Conservation (phyloP, 768 basidiomycete species). For the Amanita phalloides region DNA sequence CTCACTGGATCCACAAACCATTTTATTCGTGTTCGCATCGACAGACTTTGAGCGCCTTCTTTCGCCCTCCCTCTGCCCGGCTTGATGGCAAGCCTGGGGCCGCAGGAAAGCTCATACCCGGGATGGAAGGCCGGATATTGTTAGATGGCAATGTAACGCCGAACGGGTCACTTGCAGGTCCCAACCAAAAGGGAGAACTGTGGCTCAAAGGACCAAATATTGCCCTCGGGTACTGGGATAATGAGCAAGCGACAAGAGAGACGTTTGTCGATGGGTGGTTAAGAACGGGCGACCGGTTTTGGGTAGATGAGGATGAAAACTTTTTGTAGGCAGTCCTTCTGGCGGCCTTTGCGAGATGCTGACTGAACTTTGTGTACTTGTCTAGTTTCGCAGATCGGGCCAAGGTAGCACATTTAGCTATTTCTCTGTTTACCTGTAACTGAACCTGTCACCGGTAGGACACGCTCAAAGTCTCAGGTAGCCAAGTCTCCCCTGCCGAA, state of each 20-base stretch:
- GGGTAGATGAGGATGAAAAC: slow-evolving; percentile 45
- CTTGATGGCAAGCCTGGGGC: slow-evolving; percentile 35
- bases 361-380: background rate
- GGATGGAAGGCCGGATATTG: slow-evolving; percentile 52
- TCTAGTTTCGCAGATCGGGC: slow-evolving; percentile 61
- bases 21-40: background rate
- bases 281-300: slow-evolving; percentile 62
- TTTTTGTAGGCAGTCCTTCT: slow-evolving; percentile 43
- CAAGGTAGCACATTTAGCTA: slow-evolving; percentile 36
- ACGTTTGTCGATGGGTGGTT: slow-evolving; percentile 71
- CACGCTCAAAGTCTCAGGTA: slow-evolving; percentile 70
- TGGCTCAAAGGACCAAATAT: slow-evolving; percentile 46
- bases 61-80: slow-evolving; percentile 31
- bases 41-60: slow-evolving; percentile 46
- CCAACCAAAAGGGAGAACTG: slow-evolving; percentile 58
- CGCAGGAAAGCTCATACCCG: slow-evolving; percentile 50
- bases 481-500: slow-evolving; percentile 73
- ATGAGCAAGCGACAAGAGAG: slow-evolving; percentile 51
- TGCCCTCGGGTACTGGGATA: slow-evolving; percentile 63
- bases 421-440: background rate
- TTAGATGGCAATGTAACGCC: slow-evolving; percentile 39
- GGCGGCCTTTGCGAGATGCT: background rate
- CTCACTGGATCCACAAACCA: background rate
- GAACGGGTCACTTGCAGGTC: slow-evolving; percentile 24
- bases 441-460: slow-evolving; percentile 34